Evolutionary conservation across 345 rosid species (phyloP), one percentile per base, ranked within the genome.

Genomic region (Firmiana major): DNA sequence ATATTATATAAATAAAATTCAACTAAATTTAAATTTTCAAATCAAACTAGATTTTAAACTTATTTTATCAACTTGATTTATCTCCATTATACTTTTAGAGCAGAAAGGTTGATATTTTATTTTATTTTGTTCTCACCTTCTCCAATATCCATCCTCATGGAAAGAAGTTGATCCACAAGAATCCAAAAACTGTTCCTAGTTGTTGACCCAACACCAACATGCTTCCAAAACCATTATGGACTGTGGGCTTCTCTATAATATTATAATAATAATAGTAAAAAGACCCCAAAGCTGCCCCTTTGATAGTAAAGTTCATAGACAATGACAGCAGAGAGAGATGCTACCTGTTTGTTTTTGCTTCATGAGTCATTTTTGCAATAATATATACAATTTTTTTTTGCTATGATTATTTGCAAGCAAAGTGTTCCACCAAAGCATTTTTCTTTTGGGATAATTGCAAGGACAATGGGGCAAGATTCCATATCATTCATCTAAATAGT

Each of bases 251-350:
- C 69, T 31, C 34, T 31, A 31, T 31, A 31, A 31, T 31, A 31
- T 60, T 71, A 17, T 1, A 36, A 64, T 38, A 34, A 63, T 62
- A 63, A 13, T 31, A 11, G 11, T 22, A 48, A 71, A 15, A 28
- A n/a, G 8, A 2, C 3, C 28, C 46, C 43, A 28, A 28, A 71
- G 65, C 13, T 58, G 58, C 73, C 82, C 21, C 73, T n/a, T 55
- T 74, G 84, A 74, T 3, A 26, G 82, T 71, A 79, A 80, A 51
- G 63, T 80, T 73, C 82, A 4, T 57, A 22, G 86, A 85, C 19
- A 62, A 67, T 16, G 88, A 85, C 83, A 16, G 55, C 22, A 22
- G 19, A n/a, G 38, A 64, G 21, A 22, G n/a, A 21, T 19, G 55
- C 54, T 19, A 49, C 26, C 11, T 77, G 31, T 53, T 67, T 59